Base-by-base conservation (phyloP, 306 rosid species). In the Gastrolobium villosum region DNA sequence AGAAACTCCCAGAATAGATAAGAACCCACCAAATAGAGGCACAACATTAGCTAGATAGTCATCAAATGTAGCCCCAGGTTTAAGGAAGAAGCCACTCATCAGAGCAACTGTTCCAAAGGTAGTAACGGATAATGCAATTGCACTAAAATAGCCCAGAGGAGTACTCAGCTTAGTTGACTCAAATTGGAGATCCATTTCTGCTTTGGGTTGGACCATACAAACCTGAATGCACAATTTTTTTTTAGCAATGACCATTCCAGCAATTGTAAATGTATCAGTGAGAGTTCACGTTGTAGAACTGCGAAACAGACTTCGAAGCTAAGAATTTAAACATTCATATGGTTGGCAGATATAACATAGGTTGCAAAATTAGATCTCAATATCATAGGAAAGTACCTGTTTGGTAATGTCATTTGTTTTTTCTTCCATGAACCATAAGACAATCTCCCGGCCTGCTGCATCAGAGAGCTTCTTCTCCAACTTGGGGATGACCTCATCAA, bases 341-440 rank as follows among this genome's bases (percentile, higher is more conserved):
- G 30, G 3, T 66, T 44, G 37, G 39, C 10, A 32, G 6, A 34
- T 37, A 35, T 13, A 41, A 59, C 10, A 35, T 40, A 48, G 61
- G 37, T 3, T 7, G 48, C 67, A 36, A 15, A 63, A 7, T 46
- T 50, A 7, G 5, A 32, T 13, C 3, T 74, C 39, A 28, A 49
- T 53, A 37, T 50, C 7, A 43, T n/a, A 49, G 62, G 35, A 34
- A 28, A 46, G 61, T 89, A 91, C 97, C 94, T 94, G 97, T 82
- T 94, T 94, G 6, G 89, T 89, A 77, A 89, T 88, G 80, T 90
- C 98, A 79, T 90, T 71, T 43, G 90, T 55, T 80, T 89, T 80
- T 67, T 94, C 97, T 85, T 94, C 97, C 94, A 94, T 94, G 75
- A 94, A 85, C 98, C 98, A 94, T 30, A 94, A 43, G 15, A 94